These are phyloP conservation scores for Brettanomyces anomalus DNA, from an alignment of 805 yeast species.

Conservation along the genomic window DNA sequence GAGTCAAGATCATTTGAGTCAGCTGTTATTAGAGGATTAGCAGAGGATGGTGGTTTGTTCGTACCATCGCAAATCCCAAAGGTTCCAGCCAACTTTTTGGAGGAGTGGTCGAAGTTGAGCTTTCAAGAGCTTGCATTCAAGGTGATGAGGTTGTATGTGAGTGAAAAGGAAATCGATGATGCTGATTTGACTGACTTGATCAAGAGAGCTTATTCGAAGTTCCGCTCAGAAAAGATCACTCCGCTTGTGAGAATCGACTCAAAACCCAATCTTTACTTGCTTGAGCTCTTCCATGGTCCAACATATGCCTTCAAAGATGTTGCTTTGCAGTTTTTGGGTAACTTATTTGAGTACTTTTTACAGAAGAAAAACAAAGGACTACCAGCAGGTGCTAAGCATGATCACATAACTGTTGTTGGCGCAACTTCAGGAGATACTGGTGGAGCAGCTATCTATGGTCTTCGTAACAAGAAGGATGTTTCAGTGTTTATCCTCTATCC, in stretches of 20 bases:
- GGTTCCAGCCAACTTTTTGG: constrained; percentile 42
- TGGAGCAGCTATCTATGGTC: constrained; percentile 96
- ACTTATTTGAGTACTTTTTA: constrained; percentile 87
- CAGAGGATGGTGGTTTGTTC: constrained; percentile 94
- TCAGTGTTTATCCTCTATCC: constrained; percentile 95
- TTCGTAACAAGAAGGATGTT: constrained; percentile 95
- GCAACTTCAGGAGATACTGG: constrained; percentile 99
- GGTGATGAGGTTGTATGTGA: constrained; percentile 73
- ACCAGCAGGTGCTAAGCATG: constrained; percentile 40
- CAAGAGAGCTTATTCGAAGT: constrained; percentile 74
- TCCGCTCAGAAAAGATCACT: constrained; percentile 81
- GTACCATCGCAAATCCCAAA: constrained; percentile 78
- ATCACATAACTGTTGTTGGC: constrained; percentile 90
- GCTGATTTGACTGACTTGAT: constrained; percentile 58
- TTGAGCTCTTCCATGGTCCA: constrained; percentile 98
- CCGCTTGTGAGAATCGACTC: constrained; percentile 58
- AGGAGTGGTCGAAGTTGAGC: constrained; percentile 62
- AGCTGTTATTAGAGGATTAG: constrained; percentile 83
- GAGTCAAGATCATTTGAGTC: constrained; percentile 64
- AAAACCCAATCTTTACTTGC: constrained; percentile 47
- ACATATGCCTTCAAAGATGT: constrained; percentile 99
- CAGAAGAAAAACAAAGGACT: constrained; percentile 55
- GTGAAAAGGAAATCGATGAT: constrained; percentile 62
- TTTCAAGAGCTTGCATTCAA: constrained; percentile 85
- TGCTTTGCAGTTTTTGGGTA: constrained; percentile 96